Base-by-base conservation (phyloP, 306 rosid species). In the Herpetospermum pedunculosum region DNA sequence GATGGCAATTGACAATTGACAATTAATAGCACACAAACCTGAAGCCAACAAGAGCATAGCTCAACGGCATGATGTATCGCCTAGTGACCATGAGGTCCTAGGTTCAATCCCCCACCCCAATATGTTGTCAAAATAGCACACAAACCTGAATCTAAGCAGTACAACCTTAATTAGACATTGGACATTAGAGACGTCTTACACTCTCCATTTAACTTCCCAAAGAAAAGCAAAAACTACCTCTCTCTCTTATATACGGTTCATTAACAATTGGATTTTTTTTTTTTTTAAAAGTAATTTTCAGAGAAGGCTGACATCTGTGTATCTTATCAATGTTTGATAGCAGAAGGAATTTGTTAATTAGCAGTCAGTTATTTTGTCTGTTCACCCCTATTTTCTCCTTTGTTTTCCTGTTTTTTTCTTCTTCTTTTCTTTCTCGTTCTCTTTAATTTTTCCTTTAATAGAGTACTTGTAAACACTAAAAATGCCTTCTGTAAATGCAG, bases 401-500 rank as follows among this genome's bases (percentile, higher is more conserved):
- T 57, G 18, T 14, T 57, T 57, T 58, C 5, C 6, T 19, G 32
- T 38, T 65, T 40, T 21, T 4, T 19, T 18, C 15, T 29, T 69
- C 23, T 25, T 13, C n/a, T 15, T 43, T 3, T 32, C 16, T 48
- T 50, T 50, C 11, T 48, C 23, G 18, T 30, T 11, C 73, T 28
- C 25, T 6, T 43, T 68, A 43, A 48, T 50, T 30, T 72, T 72
- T 5, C 19, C n/a, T 50, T 12, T 23, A 55, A 10, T n/a, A 21
- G 64, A 81, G 77, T 53, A 55, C 59, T 76, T 43, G 65, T 52
- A 52, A 71, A 67, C 58, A 35, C 75, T 86, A 68, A 82, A 62
- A 67, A 54, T 47, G 8, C 82, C 47, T 38, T 59, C 81, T 77
- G 75, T 47, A 21, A 21, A 25, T 78, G 87, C 96, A 94, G 99